Percentiles rank a stretch among this genome's conserved stretches.
phyloP scores from a whole-genome alignment of 345 rosid genomes.

The Salix arbutifolia region DNA sequence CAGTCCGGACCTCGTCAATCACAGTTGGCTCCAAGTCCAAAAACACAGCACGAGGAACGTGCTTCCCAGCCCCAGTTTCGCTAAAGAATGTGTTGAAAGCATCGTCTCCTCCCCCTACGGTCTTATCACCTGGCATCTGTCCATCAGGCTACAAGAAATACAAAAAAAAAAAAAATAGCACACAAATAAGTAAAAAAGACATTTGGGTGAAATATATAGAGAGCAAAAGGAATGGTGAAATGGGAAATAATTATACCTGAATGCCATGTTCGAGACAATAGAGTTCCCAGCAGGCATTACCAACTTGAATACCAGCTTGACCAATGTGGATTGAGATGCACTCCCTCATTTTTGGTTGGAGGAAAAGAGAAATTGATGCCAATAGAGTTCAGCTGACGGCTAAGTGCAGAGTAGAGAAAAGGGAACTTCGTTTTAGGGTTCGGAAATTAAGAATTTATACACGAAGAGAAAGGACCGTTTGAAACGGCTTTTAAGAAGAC shows the following conservation, averaged over 20 bases:
- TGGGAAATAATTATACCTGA: not conserved
- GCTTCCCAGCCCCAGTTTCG: constrained; percentile 10
- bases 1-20: constrained; percentile 14
- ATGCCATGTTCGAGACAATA: constrained; percentile 16
- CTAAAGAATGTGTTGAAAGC: constrained; percentile 17
- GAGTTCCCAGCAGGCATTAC: constrained; percentile 12
- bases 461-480: too few species aligned
- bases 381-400: too few species aligned
- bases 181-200: not conserved
- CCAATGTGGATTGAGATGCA: constrained; percentile 15
- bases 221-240: not conserved
- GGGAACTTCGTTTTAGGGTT: too few species aligned
- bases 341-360: constrained; percentile 4
- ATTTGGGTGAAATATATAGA: too few species aligned
- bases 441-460: too few species aligned
- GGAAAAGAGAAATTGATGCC: too few species aligned
- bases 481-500: too few species aligned
- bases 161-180: too few species aligned
- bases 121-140: constrained; percentile 10
- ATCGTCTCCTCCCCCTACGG: constrained; percentile 14
- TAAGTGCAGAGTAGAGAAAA: too few species aligned
- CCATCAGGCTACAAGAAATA: constrained; percentile 10
- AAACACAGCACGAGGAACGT: constrained; percentile 14
- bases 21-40: constrained; percentile 14
- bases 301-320: constrained; percentile 16